phyloP scores from a whole-genome alignment of 208 protist species.

The Leishmania arabica region DNA sequence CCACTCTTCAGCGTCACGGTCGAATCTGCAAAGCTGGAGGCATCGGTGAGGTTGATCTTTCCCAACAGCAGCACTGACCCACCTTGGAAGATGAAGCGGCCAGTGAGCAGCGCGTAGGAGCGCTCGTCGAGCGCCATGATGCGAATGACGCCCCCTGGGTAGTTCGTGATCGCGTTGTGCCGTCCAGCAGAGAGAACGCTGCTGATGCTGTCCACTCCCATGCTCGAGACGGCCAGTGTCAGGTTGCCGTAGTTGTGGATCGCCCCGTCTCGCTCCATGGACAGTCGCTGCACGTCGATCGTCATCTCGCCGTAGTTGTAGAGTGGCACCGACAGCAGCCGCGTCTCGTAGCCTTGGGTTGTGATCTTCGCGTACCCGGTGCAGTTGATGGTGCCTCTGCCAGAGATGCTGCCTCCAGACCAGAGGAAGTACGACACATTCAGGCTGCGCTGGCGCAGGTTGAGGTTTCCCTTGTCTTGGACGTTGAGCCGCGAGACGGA shows the following conservation, averaged over 20 bases:
- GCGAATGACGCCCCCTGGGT: slow-evolving; percentile 49
- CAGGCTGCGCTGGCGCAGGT: slow-evolving; percentile 59
- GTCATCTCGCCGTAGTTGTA: slow-evolving; percentile 83
- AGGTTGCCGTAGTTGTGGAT: slow-evolving; percentile 85
- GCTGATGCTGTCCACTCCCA: slow-evolving; percentile 61
- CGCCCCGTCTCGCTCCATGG: slow-evolving; percentile 54
- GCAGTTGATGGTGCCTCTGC: slow-evolving; percentile 71
- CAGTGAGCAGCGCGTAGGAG: slow-evolving; percentile 52
- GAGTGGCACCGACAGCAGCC: slow-evolving; percentile 54
- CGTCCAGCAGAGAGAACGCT: slow-evolving; percentile 54
- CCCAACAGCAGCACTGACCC: slow-evolving; percentile 56
- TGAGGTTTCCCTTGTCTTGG: slow-evolving; percentile 60
- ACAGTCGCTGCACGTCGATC: slow-evolving; percentile 76
- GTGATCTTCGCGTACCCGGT: slow-evolving; percentile 60
- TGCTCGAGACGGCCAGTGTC: slow-evolving; percentile 59
- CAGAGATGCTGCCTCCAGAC: slow-evolving; percentile 75
- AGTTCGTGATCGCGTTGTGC: slow-evolving; percentile 64
- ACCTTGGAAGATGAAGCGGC: slow-evolving; percentile 53
- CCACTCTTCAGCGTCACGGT: slow-evolving; percentile 39
- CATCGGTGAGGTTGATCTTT: slow-evolving; percentile 58
- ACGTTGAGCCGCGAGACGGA: slow-evolving; percentile 64
- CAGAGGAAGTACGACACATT: slow-evolving; percentile 81
- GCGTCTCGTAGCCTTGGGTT: slow-evolving; percentile 69
- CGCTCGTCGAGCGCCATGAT: slow-evolving; percentile 60
- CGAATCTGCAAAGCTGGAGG: slow-evolving; percentile 32